Base-by-base conservation (phyloP, 352 stramenopile genomes). In the Halophytophthora batemanensis region DNA sequence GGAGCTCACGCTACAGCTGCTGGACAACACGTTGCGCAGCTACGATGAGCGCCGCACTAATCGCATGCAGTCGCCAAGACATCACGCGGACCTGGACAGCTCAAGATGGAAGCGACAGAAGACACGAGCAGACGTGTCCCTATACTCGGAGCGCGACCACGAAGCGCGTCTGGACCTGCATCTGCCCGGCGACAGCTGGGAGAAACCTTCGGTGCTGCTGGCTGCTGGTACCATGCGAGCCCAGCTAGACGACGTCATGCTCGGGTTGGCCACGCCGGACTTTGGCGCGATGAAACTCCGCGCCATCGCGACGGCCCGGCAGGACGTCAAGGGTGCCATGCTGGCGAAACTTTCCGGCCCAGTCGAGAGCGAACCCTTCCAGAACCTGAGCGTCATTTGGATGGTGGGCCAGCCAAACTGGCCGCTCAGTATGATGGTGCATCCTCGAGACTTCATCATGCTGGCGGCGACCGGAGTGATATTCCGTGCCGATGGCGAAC, bases 201-300 rank as follows among this genome's bases (percentile, higher is more conserved):
- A 51, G 3, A 56, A 71, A 21, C 65, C 65, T 6, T 55, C 50
- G 1, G 55, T 66, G 15, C 48, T 84, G 21, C 61, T 79, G 29
- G 67, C 71, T 47, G 65, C 69, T 29, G 71, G 74, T 5, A 76
- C 55, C 6, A 78, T 82, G 34, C 63, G 45, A 22, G 59, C 63
- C 4, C 44, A 63, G n/a, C 37, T 88, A 19, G 68, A 86, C 34
- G 72, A 88, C 34, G 60, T 85, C 46, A 85, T 88, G 74, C 76
- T 81, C 45, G 74, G 79, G 14, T 67, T 82, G 37, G 19, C 57
- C 0, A 56, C 61, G 2, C 63, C 64, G 2, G 64, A 72, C 10
- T 77, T 81, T 18, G 69, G 80, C 56, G 41, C 70, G 36, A 66
- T 73, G 11, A 49, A 66, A 55, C 43, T 74, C 8, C 77, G 63